Evolutionary conservation across 1,139 yeast genomes (phyloP).

Genomic region (Candida pseudoviswanathii): DNA sequence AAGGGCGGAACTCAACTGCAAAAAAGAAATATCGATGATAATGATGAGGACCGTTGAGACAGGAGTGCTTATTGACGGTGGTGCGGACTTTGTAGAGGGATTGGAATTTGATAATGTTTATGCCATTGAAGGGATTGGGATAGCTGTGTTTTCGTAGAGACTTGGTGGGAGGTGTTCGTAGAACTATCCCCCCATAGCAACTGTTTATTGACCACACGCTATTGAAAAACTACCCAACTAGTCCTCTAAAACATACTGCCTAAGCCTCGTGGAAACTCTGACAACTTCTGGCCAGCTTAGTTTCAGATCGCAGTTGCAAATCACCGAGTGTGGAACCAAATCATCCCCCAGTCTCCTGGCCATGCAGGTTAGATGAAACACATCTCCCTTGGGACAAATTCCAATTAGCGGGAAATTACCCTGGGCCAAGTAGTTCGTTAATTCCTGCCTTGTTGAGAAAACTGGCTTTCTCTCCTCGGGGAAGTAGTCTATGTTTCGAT

Average conservation of each 20-base stretch:
- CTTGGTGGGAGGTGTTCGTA: no score
- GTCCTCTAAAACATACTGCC: conserved; percentile 21
- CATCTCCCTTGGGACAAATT: conserved; percentile 42
- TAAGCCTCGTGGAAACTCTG: conserved; percentile 33
- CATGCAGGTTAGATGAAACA: conserved; percentile 49
- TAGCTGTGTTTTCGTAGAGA: no score
- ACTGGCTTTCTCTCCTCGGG: conserved; percentile 21
- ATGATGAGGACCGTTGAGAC: no score
- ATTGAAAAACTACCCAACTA: no score
- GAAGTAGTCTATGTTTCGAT: conserved; percentile 28
- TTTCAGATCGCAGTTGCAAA: conserved; percentile 39
- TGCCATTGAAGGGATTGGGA: no score
- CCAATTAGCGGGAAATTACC: conserved; percentile 27
- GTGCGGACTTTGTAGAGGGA: no score
- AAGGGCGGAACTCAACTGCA: no score
- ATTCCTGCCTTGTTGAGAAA: conserved; percentile 4
- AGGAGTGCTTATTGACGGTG: no score
- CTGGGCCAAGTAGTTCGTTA: conserved; percentile 6
- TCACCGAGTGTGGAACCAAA: conserved; percentile 41
- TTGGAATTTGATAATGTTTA: no score
- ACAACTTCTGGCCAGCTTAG: conserved; percentile 46
- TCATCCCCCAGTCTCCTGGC: conserved; percentile 19
- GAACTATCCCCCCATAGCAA: no score
- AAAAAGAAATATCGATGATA: no score
- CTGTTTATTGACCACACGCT: no score